phyloP scores from a whole-genome alignment of 345 rosid genomes.

The Theobroma cacao region DNA sequence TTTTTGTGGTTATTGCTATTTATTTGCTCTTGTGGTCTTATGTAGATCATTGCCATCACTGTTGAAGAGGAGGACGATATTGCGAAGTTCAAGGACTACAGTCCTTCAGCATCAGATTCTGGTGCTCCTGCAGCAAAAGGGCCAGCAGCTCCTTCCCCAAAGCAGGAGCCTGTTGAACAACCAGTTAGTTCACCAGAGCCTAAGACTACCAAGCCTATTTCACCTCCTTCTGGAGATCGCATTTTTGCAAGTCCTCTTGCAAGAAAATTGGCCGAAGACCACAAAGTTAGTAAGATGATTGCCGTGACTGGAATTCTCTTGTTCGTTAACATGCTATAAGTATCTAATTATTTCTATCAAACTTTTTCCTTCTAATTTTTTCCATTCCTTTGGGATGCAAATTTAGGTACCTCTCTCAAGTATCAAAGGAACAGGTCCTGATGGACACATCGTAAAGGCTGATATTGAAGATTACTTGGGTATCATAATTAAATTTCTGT shows the following conservation, averaged over 20 bases:
- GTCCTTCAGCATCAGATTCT: slow-evolving; percentile 50
- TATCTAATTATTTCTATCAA: not conserved
- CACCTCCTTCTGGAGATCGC: slow-evolving; percentile 59
- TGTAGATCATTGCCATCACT: slow-evolving; percentile 78
- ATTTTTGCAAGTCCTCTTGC: slow-evolving; percentile 92
- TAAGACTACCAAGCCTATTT: slow-evolving; percentile 48
- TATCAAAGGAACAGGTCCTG: slow-evolving; percentile 92
- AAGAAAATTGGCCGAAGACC: slow-evolving; percentile 84
- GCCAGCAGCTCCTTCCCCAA: slow-evolving; percentile 52
- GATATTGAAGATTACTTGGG: slow-evolving; percentile 94
- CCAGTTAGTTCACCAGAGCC: slow-evolving; percentile 60
- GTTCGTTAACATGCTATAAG: not conserved
- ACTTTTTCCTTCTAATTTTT: slow-evolving; percentile 5
- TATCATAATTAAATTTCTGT: slow-evolving; percentile 23
- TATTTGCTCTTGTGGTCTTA: slow-evolving; percentile 8
- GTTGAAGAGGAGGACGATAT: slow-evolving; percentile 91
- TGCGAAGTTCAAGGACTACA: slow-evolving; percentile 83
- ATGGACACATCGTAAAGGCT: slow-evolving; percentile 83
- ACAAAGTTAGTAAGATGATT: slow-evolving; percentile 45
- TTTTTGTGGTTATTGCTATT: slow-evolving; percentile 4
- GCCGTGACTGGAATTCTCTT: not conserved
- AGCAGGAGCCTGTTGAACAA: slow-evolving; percentile 56
- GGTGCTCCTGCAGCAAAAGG: slow-evolving; percentile 41
- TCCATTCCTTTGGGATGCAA: not conserved
- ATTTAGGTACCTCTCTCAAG: slow-evolving; percentile 72